Base-by-base conservation (phyloP, 1,284 basidiomycete species). In the Leccinum pachyderme region DNA sequence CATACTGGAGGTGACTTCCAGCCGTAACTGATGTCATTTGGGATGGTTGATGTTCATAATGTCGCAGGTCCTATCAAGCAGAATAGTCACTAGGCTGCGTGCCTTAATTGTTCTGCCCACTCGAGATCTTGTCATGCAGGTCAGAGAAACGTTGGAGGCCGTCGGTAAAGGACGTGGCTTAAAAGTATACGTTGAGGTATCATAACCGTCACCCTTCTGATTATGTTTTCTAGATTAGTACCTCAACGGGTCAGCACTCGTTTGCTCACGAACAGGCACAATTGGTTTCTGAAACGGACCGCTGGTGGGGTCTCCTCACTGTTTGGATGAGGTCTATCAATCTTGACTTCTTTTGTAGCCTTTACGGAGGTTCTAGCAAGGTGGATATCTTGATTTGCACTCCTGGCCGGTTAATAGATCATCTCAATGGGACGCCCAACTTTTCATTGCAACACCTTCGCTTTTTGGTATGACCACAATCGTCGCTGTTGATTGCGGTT, bases 331-430 rank as follows among this genome's bases (percentile, higher is more conserved):
- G 33, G 1, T 54, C 5, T 9, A 12, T 48, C 46, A 15, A 59
- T n/a, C 2, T 29, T 31, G 8, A 25, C 27, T 4, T 37, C 5
- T 44, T 44, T 7, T 35, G n/a, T 53, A 89, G 86, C 31, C 67
- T 87, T 33, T 73, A 76, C 48, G 87, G 88, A 13, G 93, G 93
- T 7, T 88, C 87, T 1, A 94, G 91, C 70, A 93, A 89, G 71
- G 82, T 98, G 25, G 96, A 99, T 71, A 87, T 99, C 48, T 75
- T 99, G 46, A 93, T 99, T 55, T 96, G 93, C 55, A 99, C 96
- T 0, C 96, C 96, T 0, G 97, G 97, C 44, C 79, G 97, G 49
- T 70, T 99, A 46, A 96, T 98, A 43, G 96, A 99, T 70, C 96
- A 99, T 71, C 75, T 99, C 12, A 86, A 86, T 43, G 87, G 83